These are phyloP conservation scores for Schrenkiella parvula DNA, from an alignment of 345 rosid genomes.

Conservation along the genomic window DNA sequence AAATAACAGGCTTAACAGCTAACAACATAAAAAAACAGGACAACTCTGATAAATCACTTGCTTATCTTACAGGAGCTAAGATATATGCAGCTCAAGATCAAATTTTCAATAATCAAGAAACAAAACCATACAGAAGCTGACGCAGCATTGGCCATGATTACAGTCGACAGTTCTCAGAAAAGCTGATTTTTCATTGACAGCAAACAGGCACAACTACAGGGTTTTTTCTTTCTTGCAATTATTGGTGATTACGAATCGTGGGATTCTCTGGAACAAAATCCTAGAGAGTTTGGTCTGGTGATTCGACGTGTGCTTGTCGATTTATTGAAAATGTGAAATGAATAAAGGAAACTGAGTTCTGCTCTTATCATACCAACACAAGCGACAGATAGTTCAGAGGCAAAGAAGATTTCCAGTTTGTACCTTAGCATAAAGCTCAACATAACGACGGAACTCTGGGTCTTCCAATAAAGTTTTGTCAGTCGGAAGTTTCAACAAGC, in stretches of 20 bases:
- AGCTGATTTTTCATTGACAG: too few species aligned
- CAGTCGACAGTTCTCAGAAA: not conserved
- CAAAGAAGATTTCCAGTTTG: not conserved
- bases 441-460: conserved; percentile 61
- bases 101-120: not conserved
- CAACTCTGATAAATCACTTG: not conserved
- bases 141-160: not conserved
- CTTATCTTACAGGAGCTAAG: not conserved
- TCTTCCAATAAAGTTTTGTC: conserved; percentile 73
- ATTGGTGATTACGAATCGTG: not conserved
- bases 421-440: conserved; percentile 86
- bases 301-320: not conserved
- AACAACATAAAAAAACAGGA: not conserved
- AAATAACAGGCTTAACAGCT: not conserved
- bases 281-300: not conserved
- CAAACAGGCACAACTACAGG: not conserved
- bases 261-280: not conserved
- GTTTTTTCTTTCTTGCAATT: not conserved
- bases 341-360: not conserved
- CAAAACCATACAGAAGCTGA: not conserved
- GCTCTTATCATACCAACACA: not conserved
- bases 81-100: not conserved
- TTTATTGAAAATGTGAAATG: not conserved
- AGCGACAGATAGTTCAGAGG: not conserved
- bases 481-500: conserved; percentile 79